Percentiles rank a stretch among this genome's conserved stretches.
Evolutionary conservation across 2,329 filamentous ascomycete species (phyloP).

Genomic region (Macrophomina tecta): DNA sequence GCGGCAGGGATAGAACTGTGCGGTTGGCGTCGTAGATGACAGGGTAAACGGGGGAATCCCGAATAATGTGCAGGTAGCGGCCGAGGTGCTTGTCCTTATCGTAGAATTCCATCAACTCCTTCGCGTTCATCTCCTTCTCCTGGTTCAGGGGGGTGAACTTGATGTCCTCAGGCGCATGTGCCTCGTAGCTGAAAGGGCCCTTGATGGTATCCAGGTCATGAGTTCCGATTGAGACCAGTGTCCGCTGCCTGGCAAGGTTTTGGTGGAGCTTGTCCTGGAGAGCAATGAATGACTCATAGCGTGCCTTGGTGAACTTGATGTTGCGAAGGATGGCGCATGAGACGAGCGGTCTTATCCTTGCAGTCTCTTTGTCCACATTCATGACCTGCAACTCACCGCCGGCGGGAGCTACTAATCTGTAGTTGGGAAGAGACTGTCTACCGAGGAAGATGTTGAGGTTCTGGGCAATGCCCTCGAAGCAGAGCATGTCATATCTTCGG

Average conservation of each 20-base stretch:
- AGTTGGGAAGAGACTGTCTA: slow-evolving; percentile 77
- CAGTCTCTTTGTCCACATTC: slow-evolving; percentile 77
- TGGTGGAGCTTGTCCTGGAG: slow-evolving; percentile 98
- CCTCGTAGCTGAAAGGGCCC: slow-evolving; percentile 97
- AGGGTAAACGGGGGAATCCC: slow-evolving; percentile 91
- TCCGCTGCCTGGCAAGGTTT: slow-evolving; percentile 91
- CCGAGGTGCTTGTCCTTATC: slow-evolving; percentile 91
- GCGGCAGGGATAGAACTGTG: slow-evolving; percentile 88
- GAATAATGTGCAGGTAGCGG: slow-evolving; percentile 91
- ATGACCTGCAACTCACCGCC: slow-evolving; percentile 79
- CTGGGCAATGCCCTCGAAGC: slow-evolving; percentile 93
- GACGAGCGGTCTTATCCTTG: slow-evolving; percentile 82
- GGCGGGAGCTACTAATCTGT: slow-evolving; percentile 73
- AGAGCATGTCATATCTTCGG: slow-evolving; percentile 80
- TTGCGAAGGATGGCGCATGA: slow-evolving; percentile 77
- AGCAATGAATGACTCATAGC: slow-evolving; percentile 25
- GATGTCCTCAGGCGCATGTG: slow-evolving; percentile 87
- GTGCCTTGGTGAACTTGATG: slow-evolving; percentile 29
- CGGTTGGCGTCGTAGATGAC: slow-evolving; percentile 91
- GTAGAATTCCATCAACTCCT: slow-evolving; percentile 92
- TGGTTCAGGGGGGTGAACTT: slow-evolving; percentile 92
- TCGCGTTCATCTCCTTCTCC: slow-evolving; percentile 82
- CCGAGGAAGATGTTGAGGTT: slow-evolving; percentile 95
- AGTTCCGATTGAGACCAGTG: slow-evolving; percentile 94
- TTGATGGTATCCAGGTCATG: slow-evolving; percentile 93